phyloP scores from a whole-genome alignment of 2,329 filamentous ascomycete genomes.

The Fusarium mangiferae region DNA sequence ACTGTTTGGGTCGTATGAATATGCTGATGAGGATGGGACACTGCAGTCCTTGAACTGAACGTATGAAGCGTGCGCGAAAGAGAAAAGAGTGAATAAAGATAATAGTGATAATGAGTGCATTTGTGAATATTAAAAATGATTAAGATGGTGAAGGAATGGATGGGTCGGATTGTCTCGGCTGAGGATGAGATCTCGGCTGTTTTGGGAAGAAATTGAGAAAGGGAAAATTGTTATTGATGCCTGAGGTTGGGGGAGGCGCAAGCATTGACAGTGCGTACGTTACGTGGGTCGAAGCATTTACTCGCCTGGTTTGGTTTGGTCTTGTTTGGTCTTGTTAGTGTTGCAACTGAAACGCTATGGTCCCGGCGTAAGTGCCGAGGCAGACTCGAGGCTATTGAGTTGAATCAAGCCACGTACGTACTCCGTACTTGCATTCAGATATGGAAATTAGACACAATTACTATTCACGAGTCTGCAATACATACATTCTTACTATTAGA shows the following conservation, averaged over 20 bases:
- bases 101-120: slow-evolving; percentile 9
- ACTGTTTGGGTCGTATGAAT: slow-evolving; percentile 1
- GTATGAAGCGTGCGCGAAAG: slow-evolving; percentile 15
- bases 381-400: background rate
- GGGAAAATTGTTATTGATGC: background rate
- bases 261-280: background rate
- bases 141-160: slow-evolving; percentile 8
- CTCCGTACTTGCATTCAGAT: too few species aligned
- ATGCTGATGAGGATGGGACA: slow-evolving; percentile 4
- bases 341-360: background rate
- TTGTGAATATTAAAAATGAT: background rate
- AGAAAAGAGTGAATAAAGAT: slow-evolving; percentile 1
- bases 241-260: background rate
- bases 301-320: background rate
- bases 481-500: background rate
- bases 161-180: background rate
- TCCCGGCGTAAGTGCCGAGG: background rate
- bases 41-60: slow-evolving; percentile 30
- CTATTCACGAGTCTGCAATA: rapidly evolving
- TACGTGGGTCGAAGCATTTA: background rate
- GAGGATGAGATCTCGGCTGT: background rate
- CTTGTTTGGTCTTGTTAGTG: background rate
- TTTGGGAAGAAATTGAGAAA: background rate
- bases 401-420: background rate
- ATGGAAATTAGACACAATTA: rapidly evolving